A percentile compares a stretch with the other conserved stretches of the same genome.
Conservation (phyloP, 1,284 basidiomycete genomes). For the Bondarzewia mesenterica region DNA sequence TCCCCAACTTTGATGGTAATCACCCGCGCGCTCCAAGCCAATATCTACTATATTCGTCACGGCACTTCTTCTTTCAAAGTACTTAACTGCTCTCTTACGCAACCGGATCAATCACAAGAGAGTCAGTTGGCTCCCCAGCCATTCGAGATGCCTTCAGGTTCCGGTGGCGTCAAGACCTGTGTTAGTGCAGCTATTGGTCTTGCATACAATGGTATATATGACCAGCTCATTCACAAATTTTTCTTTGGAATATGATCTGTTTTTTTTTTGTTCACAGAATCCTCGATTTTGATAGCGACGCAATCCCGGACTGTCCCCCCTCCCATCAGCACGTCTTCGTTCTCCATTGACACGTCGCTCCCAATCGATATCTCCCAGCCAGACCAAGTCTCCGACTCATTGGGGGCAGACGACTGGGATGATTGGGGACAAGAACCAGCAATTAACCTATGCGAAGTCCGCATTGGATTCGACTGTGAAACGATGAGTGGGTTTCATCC, state of each 20-base stretch:
- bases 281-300: conserved; percentile 56
- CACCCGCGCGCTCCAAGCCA: conserved; percentile 44
- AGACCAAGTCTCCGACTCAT: conserved; percentile 16
- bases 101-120: conserved; percentile 23
- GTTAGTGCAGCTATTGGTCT: conserved; percentile 55
- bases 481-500: conserved; percentile 27
- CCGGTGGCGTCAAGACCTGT: conserved; percentile 42
- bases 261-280: conserved; percentile 30
- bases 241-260: neutral
- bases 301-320: conserved; percentile 42
- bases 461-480: conserved; percentile 37
- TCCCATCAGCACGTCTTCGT: conserved; percentile 13
- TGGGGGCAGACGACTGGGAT: conserved; percentile 41
- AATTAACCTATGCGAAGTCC: conserved; percentile 57
- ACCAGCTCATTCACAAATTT: neutral
- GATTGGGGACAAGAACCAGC: conserved; percentile 51
- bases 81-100: conserved; percentile 40
- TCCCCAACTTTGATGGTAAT: conserved; percentile 46
- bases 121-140: conserved; percentile 12
- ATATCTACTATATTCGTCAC: conserved; percentile 40
- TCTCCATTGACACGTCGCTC: conserved; percentile 28
- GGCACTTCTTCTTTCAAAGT: conserved; percentile 31
- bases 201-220: conserved; percentile 46
- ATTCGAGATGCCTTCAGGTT: conserved; percentile 26
- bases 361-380: conserved; percentile 19